Evolutionary conservation across 2,329 filamentous ascomycete genomes (phyloP), one percentile per base, ranked within the genome.

Genomic region (Trichoderma lentiforme): DNA sequence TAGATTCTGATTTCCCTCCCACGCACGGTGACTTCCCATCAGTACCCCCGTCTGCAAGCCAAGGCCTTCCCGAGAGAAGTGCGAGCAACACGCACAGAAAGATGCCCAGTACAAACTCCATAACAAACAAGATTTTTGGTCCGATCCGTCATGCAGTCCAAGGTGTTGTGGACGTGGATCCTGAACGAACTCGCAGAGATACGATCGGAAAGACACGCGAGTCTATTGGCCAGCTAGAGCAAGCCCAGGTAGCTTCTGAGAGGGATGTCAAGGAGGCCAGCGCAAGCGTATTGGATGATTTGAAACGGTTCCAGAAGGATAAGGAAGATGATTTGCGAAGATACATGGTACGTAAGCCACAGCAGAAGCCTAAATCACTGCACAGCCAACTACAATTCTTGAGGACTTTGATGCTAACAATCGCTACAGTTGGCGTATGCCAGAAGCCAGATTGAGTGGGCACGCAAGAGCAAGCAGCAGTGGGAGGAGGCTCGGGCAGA

Each of bases 161-260:
- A 78, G 96, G 96, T 4, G 95, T 98, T 77, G 95, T 96, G 1
- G 96, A 99, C 80, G 93, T 97, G 56, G 96, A 99, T 79, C 96
- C 96, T 0, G 96, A 99, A 83, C 88, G 95, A 74, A 97, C 95
- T 57, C 88, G 96, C 68, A 89, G 96, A 69, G 96, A 99, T 80
- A 92, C 94, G 74, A 98, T 99, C 76, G 95, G 95, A 51, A 98
- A 98, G 86, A 99, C 96, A 1, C 91, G 92, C 75, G 96, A 99
- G 82, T 93, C 91, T 72, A 90, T 99, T 74, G 88, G 83, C 60
- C 88, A 98, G 84, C 86, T 99, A 67, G 95, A 98, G 82, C 94
- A 97, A 84, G 96, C 96, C 1, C 88, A 98, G 72, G 89, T 94
- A 36, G 95, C 93, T 5, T 93, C 94, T 5, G 94, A 95, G 74